phyloP scores from a whole-genome alignment of 768 basidiomycete genomes.

The Rhodosporidiobolus odoratus region DNA sequence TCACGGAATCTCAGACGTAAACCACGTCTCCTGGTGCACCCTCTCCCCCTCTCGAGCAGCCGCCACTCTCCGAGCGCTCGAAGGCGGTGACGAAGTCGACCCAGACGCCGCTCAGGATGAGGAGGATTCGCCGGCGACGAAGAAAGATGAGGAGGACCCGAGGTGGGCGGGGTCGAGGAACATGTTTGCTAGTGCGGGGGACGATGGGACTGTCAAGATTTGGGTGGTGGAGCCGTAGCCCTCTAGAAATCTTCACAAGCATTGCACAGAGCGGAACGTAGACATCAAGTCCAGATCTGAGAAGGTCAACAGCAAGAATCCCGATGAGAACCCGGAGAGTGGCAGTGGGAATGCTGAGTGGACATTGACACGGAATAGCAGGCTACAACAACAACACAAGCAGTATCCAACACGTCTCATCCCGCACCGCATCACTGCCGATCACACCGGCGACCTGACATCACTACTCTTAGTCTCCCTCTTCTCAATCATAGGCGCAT shows the following conservation, averaged over 20 bases:
- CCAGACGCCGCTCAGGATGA: conserved; percentile 13
- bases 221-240: conserved; percentile 55
- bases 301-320: no score
- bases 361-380: no score
- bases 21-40: conserved; percentile 74
- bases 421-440: background rate
- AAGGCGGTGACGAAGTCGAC: conserved; percentile 29
- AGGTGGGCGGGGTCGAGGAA: conserved; percentile 56
- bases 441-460: background rate
- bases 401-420: background rate
- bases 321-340: no score
- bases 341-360: no score
- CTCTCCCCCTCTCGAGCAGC: conserved; percentile 23
- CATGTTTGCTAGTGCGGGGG: conserved; percentile 73
- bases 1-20: conserved; percentile 80
- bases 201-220: conserved; percentile 75
- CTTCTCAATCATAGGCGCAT: conserved; percentile 28
- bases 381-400: no score
- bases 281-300: no score
- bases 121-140: background rate
- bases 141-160: background rate
- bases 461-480: conserved; percentile 3
- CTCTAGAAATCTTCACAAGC: no score
- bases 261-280: no score
- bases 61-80: conserved; percentile 17